phyloP scores from a whole-genome alignment of 2,329 filamentous ascomycete genomes.

The Stagonosporopsis vannaccii region DNA sequence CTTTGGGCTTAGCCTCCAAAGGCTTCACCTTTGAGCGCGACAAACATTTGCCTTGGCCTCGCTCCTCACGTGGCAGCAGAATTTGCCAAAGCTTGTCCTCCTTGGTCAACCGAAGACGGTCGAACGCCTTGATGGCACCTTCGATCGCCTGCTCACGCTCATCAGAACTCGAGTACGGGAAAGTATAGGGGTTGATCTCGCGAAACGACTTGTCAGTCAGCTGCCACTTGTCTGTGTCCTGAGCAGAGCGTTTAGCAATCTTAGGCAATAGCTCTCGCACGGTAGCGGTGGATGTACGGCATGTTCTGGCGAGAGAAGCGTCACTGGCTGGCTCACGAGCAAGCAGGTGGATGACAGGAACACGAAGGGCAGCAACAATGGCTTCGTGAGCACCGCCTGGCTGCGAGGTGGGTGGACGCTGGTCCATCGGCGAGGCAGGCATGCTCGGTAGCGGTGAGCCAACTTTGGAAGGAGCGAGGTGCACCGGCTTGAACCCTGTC shows the following conservation, averaged over 20 bases:
- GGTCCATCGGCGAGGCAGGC: conserved; percentile 46
- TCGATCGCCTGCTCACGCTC: conserved; percentile 68
- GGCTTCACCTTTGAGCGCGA: conserved; percentile 64
- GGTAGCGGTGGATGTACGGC: conserved; percentile 38
- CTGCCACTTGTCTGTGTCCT: conserved; percentile 53
- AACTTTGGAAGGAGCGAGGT: conserved; percentile 46
- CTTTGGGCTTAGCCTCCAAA: conserved; percentile 45
- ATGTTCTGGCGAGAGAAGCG: conserved; percentile 41
- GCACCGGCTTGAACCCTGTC: conserved; percentile 44
- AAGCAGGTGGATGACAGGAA: conserved; percentile 60
- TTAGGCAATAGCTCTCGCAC: conserved; percentile 53
- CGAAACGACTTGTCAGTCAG: conserved; percentile 66
- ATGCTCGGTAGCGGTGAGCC: conserved; percentile 52
- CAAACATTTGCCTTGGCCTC: conserved; percentile 67
- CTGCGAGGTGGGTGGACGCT: conserved; percentile 52
- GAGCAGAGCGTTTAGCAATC: conserved; percentile 59
- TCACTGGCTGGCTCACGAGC: conserved; percentile 51
- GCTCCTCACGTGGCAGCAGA: conserved; percentile 66
- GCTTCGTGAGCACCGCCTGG: conserved; percentile 44
- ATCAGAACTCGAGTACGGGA: conserved; percentile 63
- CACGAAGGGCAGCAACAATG: conserved; percentile 53
- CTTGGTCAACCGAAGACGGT: conserved; percentile 66
- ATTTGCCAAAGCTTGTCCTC: conserved; percentile 69
- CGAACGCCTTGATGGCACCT: conserved; percentile 68
- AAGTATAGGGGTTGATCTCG: conserved; percentile 68